These are phyloP conservation scores for Panicum virgatum DNA, from an alignment of 202 grass and related monocot species.

Conservation along the genomic window DNA sequence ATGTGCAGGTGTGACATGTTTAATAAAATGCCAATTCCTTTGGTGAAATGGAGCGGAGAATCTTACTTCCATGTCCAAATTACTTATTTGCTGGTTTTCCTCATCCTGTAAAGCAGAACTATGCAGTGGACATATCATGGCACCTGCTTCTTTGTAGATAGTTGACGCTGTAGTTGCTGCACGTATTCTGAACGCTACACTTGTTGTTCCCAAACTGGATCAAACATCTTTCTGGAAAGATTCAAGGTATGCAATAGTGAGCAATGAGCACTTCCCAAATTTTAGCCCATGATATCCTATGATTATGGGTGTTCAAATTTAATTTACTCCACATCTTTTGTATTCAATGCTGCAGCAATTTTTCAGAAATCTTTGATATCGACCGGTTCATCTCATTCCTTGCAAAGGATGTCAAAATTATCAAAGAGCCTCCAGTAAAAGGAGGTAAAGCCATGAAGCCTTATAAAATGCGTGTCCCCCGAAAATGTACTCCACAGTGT, in stretches of 20 bases:
- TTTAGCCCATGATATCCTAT: slow-evolving; percentile 14
- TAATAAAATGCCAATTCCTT: neutral
- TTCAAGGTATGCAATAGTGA: slow-evolving; percentile 59
- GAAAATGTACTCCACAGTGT: slow-evolving; percentile 81
- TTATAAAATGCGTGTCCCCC: slow-evolving; percentile 79
- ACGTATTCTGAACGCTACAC: slow-evolving; percentile 73
- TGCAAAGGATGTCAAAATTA: slow-evolving; percentile 74
- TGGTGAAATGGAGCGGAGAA: slow-evolving; percentile 18
- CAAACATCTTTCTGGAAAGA: slow-evolving; percentile 88
- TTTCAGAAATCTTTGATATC: slow-evolving; percentile 91
- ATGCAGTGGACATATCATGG: neutral
- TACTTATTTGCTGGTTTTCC: neutral
- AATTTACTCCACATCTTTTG: slow-evolving; percentile 27
- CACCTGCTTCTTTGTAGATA: slow-evolving; percentile 56
- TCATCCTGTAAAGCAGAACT: neutral
- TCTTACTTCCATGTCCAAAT: slow-evolving; percentile 7
- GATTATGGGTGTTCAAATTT: slow-evolving; percentile 1
- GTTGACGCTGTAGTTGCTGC: slow-evolving; percentile 76
- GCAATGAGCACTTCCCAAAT: slow-evolving; percentile 3
- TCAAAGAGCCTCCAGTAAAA: slow-evolving; percentile 78
- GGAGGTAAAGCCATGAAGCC: slow-evolving; percentile 57
- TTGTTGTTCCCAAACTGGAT: slow-evolving; percentile 75
- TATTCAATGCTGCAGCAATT: slow-evolving; percentile 71
- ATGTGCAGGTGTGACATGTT: neutral
- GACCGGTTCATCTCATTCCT: slow-evolving; percentile 87